Conservation (phyloP, 495 filamentous ascomycete species). For the Aspergillus hancockii region DNA sequence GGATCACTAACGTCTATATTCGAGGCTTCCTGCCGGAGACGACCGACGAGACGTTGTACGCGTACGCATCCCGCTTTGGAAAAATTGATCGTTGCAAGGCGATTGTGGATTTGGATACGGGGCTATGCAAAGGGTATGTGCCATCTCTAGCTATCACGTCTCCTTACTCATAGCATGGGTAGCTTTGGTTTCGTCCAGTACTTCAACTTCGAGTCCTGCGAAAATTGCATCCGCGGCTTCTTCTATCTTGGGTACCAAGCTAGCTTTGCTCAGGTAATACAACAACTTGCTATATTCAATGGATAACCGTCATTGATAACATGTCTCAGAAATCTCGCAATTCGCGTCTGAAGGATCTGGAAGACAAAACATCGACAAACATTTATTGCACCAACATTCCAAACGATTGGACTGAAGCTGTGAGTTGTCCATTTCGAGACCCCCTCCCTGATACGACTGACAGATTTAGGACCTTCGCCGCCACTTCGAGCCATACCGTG, state of each 20-base stretch:
- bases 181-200: slow-evolving; percentile 98
- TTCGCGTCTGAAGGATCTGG: slow-evolving; percentile 87
- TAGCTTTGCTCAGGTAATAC: slow-evolving; percentile 80
- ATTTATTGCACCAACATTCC: slow-evolving; percentile 97
- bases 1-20: slow-evolving; percentile 94
- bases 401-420: slow-evolving; percentile 82
- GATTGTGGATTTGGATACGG: slow-evolving; percentile 89
- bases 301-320: slow-evolving; percentile 15
- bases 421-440: slow-evolving; percentile 42
- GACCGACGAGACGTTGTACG: slow-evolving; percentile 82
- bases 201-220: slow-evolving; percentile 79
- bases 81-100: slow-evolving; percentile 92
- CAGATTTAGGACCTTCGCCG: slow-evolving; percentile 37
- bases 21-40: slow-evolving; percentile 92
- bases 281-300: slow-evolving; percentile 11
- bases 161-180: slow-evolving; percentile 21
- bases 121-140: slow-evolving; percentile 88
- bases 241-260: slow-evolving; percentile 93
- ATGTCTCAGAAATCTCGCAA: slow-evolving; percentile 84
- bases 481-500: slow-evolving; percentile 75
- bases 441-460: slow-evolving; percentile 4
- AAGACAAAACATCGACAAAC: slow-evolving; percentile 85
- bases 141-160: not conserved
- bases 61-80: slow-evolving; percentile 84
- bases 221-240: slow-evolving; percentile 95